These are phyloP conservation scores for Fusarium penzigii DNA, from an alignment of 2,329 filamentous ascomycete genomes.

Conservation along the genomic window DNA sequence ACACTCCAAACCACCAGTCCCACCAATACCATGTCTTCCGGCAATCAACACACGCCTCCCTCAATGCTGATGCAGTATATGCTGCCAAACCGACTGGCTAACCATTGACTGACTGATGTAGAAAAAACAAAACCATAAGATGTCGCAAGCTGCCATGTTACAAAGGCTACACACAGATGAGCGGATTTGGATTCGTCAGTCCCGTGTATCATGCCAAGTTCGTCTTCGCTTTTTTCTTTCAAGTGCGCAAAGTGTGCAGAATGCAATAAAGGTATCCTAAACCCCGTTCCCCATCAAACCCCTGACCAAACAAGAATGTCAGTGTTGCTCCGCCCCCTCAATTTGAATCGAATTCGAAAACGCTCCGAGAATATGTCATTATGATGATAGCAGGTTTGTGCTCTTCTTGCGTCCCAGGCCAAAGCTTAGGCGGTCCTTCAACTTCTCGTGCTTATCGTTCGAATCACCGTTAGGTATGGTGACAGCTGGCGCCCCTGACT, in stretches of 20 bases:
- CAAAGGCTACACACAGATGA: not conserved
- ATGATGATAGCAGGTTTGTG: constrained; percentile 43
- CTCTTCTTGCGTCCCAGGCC: constrained; percentile 72
- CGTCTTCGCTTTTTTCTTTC: not conserved
- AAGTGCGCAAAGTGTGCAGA: not conserved
- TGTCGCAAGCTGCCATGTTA: not conserved
- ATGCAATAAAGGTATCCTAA: not conserved
- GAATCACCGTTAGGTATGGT: constrained; percentile 22
- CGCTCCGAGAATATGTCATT: constrained; percentile 11
- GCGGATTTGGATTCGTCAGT: not conserved
- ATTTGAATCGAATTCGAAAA: constrained; percentile 5
- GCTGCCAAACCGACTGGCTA: not conserved
- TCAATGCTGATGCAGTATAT: not conserved
- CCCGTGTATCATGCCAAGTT: not conserved
- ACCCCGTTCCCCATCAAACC: not conserved
- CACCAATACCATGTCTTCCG: not conserved
- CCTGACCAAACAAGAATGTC: not conserved
- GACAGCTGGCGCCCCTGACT: constrained; percentile 31
- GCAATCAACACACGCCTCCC: not conserved
- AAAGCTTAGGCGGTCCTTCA: constrained; percentile 67
- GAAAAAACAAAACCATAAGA: not conserved
- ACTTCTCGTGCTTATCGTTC: constrained; percentile 48
- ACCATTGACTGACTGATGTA: not conserved
- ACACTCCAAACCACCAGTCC: no score
- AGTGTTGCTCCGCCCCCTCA: constrained; percentile 7